Base-by-base conservation (phyloP, 768 basidiomycete genomes). In the Phlebiopsis flavidoalba region DNA sequence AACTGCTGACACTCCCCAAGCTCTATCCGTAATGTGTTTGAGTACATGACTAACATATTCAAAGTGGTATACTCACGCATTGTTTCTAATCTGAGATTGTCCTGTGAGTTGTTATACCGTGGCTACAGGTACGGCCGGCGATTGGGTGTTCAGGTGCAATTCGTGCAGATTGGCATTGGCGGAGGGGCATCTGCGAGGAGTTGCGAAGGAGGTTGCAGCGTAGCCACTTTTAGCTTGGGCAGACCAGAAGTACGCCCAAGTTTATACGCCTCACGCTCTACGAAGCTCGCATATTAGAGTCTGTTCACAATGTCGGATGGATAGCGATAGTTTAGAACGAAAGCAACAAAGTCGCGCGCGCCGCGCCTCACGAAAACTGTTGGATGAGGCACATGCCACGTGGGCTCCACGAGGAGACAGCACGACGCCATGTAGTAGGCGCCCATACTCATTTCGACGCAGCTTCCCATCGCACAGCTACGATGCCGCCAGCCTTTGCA, bases 91-190 rank as follows among this genome's bases (percentile, higher is more conserved):
- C 92, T 79, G 36, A 93, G 78, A 69, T 93, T 93, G 67, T 89
- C 77, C 8, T 82, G 83, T 5, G 90, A 87, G 65, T 89, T 79
- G 71, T n/a, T 95, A 94, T 59, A 91, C 80, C 0, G 91, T 93
- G 72, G n/a, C n/a, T 93, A 94, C 17, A 94, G 80, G 67, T 84
- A 84, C 0, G 82, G 76, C 14, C n/a, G n/a, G n/a, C n/a, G n/a
- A 83, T 77, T n/a, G 82, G 78, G 17, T 74, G 74, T 0, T n/a
- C n/a, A n/a, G n/a, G 89, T 85, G 69, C 93, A 95, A 49, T 76
- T 83, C 26, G 85, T 91, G 75, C 92, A 95, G 63, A 94, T 84
- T 17, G 91, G 87, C 91, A n/a, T n/a, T n/a, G n/a, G n/a, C n/a
- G n/a, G n/a, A n/a, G n/a, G n/a, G n/a, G n/a, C n/a, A 93, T 92